These are phyloP conservation scores for Myotisia sp. DNA, from an alignment of 2,329 filamentous ascomycete genomes.

Conservation along the genomic window DNA sequence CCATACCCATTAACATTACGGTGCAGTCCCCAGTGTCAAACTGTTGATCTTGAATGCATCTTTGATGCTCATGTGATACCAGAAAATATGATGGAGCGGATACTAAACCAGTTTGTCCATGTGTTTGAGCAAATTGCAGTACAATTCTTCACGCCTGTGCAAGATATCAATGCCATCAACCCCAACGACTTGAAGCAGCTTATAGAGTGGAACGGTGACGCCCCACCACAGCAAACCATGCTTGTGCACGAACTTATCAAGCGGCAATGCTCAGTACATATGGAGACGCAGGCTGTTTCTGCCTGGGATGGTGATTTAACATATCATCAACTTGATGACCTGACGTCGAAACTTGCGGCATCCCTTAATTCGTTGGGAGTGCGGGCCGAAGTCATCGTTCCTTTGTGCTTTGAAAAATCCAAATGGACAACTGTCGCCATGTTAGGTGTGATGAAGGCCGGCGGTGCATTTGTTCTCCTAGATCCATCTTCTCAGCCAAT, in stretches of 20 bases:
- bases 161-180: not conserved
- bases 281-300: constrained; percentile 12
- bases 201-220: constrained; percentile 1
- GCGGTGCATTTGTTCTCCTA: constrained; percentile 10
- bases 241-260: constrained; percentile 13
- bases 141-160: not conserved
- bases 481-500: constrained; percentile 10
- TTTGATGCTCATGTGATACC: not conserved
- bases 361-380: constrained; percentile 5
- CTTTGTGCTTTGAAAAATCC: constrained; percentile 13
- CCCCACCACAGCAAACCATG: not conserved
- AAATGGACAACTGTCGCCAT: constrained; percentile 10
- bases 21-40: not conserved
- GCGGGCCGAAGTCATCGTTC: constrained; percentile 9
- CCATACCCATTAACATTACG: constrained; percentile 1
- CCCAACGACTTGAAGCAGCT: not conserved
- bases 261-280: constrained; percentile 5
- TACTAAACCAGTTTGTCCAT: not conserved
- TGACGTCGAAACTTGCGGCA: constrained; percentile 11
- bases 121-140: not conserved
- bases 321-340: constrained; percentile 10
- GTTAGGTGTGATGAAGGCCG: constrained; percentile 11
- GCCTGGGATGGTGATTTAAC: constrained; percentile 14
- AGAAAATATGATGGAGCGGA: constrained; percentile 1
- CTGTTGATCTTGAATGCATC: not conserved